These are phyloP conservation scores for Cladophialophora psammophila DNA, from an alignment of 2,329 filamentous ascomycete genomes.

Conservation along the genomic window DNA sequence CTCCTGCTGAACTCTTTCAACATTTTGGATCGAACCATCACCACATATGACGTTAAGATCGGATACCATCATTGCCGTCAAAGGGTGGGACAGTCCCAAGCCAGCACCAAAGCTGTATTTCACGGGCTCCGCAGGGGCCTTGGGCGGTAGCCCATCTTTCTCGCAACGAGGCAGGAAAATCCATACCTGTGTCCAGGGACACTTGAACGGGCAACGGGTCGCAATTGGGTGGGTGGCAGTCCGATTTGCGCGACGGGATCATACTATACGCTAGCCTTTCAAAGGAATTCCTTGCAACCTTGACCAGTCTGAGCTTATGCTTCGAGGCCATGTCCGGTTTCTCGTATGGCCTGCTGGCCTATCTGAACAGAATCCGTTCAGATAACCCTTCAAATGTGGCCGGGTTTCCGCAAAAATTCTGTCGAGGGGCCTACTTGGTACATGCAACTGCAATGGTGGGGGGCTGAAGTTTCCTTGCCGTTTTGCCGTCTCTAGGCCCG, in stretches of 20 bases:
- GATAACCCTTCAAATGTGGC: not conserved
- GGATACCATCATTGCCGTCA: not conserved
- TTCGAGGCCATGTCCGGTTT: not conserved
- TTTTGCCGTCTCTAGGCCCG: not conserved
- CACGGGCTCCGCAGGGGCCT: not conserved
- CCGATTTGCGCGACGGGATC: not conserved
- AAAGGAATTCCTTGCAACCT: not conserved
- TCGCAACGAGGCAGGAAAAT: not conserved
- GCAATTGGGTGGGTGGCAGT: not conserved
- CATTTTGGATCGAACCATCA: not conserved
- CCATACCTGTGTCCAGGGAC: not conserved
- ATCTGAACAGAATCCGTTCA: not conserved
- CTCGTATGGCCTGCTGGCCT: not conserved
- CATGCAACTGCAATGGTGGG: not conserved
- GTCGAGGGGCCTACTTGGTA: not conserved
- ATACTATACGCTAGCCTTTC: not conserved
- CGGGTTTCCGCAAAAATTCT: not conserved
- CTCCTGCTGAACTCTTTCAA: not conserved
- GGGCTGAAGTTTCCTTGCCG: constrained; percentile 4
- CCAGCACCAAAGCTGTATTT: not conserved
- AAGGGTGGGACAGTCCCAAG: not conserved
- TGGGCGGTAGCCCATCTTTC: not conserved
- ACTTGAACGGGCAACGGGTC: not conserved
- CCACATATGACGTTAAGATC: not conserved
- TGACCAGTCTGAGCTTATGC: not conserved